Percentiles rank a stretch among this genome's conserved stretches.
Conservation (phyloP, 257 asterid species). For the Solanum bukasovii region DNA sequence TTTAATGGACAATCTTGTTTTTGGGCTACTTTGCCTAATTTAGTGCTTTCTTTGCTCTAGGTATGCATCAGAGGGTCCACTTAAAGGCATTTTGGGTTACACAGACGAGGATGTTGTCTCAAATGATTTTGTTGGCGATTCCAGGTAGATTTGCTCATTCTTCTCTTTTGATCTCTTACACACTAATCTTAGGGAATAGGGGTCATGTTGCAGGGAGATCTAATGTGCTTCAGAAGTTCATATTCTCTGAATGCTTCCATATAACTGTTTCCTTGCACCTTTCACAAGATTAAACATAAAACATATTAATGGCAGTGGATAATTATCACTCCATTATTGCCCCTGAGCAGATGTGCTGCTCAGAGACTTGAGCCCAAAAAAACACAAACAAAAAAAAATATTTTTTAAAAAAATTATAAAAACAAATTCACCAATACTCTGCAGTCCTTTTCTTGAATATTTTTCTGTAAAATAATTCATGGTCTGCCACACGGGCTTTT, state of each 20-base stretch:
- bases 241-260: neutral
- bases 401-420: neutral
- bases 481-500: neutral
- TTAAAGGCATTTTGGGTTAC: slow-evolving; percentile 93
- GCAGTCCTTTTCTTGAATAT: neutral
- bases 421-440: neutral
- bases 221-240: neutral
- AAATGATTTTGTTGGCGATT: slow-evolving; percentile 92
- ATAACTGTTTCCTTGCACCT: neutral
- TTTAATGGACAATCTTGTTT: neutral
- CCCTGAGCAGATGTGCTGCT: neutral
- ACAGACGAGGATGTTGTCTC: slow-evolving; percentile 98
- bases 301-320: neutral
- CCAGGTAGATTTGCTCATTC: slow-evolving; percentile 40
- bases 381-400: neutral
- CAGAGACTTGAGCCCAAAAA: neutral
- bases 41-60: slow-evolving; percentile 20
- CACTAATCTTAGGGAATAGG: neutral
- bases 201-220: neutral
- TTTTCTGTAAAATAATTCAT: neutral
- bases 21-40: neutral
- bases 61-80: slow-evolving; percentile 87
- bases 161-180: neutral
- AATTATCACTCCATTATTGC: neutral
- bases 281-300: neutral